Percentiles rank a stretch among this genome's conserved stretches.
Conservation (phyloP, 1,139 yeast genomes). For the Kodamaea sp. region DNA sequence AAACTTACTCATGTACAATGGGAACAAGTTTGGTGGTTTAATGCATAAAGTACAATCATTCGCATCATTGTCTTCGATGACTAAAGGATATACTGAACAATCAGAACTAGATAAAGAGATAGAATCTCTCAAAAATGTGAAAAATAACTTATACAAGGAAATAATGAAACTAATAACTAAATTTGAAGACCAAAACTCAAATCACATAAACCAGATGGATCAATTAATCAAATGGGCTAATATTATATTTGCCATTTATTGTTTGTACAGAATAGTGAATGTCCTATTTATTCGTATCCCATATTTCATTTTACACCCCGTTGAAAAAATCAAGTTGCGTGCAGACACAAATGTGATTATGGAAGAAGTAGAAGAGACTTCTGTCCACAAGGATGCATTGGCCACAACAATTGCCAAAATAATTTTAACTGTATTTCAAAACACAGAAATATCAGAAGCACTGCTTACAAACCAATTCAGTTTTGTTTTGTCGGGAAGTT, state of each 20-base stretch:
- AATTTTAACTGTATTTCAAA: slow-evolving; percentile 24
- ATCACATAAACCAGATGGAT: background rate
- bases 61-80: slow-evolving; percentile 28
- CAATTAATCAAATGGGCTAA: slow-evolving; percentile 14
- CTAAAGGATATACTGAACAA: slow-evolving; percentile 11
- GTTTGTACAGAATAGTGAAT: slow-evolving; percentile 58
- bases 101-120: slow-evolving; percentile 37
- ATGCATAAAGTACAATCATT: slow-evolving; percentile 43
- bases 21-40: slow-evolving; percentile 22
- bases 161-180: slow-evolving; percentile 19
- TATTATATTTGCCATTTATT: slow-evolving; percentile 52
- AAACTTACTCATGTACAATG: slow-evolving; percentile 9
- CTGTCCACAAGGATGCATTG: slow-evolving; percentile 48
- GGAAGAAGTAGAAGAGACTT: slow-evolving; percentile 3
- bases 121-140: slow-evolving; percentile 27
- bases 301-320: slow-evolving; percentile 8
- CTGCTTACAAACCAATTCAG: slow-evolving; percentile 64
- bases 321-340: slow-evolving; percentile 2
- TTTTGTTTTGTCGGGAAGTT: slow-evolving; percentile 57
- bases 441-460: slow-evolving; percentile 39
- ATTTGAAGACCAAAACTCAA: slow-evolving; percentile 8
- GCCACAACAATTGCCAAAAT: slow-evolving; percentile 63
- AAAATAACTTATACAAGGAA: slow-evolving; percentile 29
- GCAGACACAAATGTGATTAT: background rate
- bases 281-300: slow-evolving; percentile 44